phyloP scores from a whole-genome alignment of 169 alveolate genomes.

The Besnoitia besnoiti region DNA sequence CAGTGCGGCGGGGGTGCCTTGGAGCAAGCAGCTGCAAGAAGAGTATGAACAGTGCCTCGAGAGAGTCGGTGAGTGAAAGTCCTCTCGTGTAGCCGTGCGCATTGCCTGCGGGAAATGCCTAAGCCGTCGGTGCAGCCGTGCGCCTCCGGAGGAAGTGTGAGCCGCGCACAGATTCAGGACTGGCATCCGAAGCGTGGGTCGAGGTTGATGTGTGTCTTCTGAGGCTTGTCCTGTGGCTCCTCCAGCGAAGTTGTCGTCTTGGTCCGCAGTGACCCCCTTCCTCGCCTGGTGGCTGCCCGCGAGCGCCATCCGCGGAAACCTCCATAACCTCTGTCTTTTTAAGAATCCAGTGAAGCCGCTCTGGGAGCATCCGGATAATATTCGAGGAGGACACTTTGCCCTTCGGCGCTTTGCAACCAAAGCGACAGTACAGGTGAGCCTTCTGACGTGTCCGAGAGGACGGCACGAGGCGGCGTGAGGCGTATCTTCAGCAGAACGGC shows the following conservation, averaged over 20 bases:
- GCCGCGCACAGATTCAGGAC: too few relatives aligned
- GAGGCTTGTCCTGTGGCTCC: neutral
- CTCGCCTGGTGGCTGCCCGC: constrained; percentile 42
- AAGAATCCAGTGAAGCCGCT: constrained; percentile 28
- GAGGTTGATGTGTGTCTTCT: too few relatives aligned
- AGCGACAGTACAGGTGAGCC: neutral
- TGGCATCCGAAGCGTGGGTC: too few relatives aligned
- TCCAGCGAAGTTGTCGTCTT: neutral
- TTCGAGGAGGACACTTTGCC: constrained; percentile 16
- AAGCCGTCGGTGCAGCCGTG: too few relatives aligned
- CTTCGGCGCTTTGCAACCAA: neutral
- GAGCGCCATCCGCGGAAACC: neutral
- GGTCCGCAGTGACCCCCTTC: constrained; percentile 18
- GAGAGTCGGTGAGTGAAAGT: neutral
- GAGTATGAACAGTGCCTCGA: constrained; percentile 38
- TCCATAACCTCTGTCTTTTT: neutral
- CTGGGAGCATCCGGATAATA: constrained; percentile 25
- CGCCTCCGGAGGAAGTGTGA: too few relatives aligned
- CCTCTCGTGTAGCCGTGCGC: neutral
- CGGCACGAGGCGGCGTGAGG: too few relatives aligned
- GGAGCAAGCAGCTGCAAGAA: neutral
- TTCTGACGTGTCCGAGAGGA: too few relatives aligned
- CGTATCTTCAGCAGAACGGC: too few relatives aligned
- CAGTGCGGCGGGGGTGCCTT: neutral
- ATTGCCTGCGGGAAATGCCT: too few relatives aligned